Evolutionary conservation across 2,329 filamentous ascomycete species (phyloP), one percentile per base, ranked within the genome.

Genomic region (Trichoderma semiorbis): DNA sequence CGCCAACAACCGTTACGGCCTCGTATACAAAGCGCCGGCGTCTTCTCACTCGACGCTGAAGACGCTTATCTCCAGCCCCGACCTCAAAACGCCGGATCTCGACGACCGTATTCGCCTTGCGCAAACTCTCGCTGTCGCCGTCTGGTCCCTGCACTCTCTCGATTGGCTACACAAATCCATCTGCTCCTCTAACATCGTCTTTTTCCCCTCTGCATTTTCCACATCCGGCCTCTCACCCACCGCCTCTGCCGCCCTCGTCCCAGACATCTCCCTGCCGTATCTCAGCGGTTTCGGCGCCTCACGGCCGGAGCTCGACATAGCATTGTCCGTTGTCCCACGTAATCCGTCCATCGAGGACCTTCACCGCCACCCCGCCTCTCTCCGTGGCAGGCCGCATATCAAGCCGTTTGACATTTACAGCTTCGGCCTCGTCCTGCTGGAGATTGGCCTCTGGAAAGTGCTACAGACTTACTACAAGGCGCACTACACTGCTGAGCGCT

Each of bases 121-220:
- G 3, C 77, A 79, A 30, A 83, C 78, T 3, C 80, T 86, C 24
- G 82, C 82, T 32, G 79, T 85, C 21, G 82, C 84, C 2, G 76
- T 85, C 11, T 85, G 83, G 81, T 84, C 84, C 18, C 82, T 87
- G n/a, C 86, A 87, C 75, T 85, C 84, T 1, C 82, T 87, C 47
- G 85, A 86, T 76, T 87, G 85, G 85, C 81, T 88, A 53, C 86
- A 89, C 80, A 89, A 89, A 76, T 87, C 85, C 47, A 80, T 89
- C 16, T 85, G 86, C 66, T 83, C 81, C 70, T 78, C 84, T 71
- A 89, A 87, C 78, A 83, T 89, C 60, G 79, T 89, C 65, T 87
- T 89, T 79, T 88, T 86, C 77, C 84, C 81, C 7, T 83, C 82
- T 0, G 79, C 80, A 26, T 77, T 80, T 74, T 86, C 78, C 75